Base-by-base conservation (phyloP, 768 basidiomycete genomes). In the Trametopsis cervina region DNA sequence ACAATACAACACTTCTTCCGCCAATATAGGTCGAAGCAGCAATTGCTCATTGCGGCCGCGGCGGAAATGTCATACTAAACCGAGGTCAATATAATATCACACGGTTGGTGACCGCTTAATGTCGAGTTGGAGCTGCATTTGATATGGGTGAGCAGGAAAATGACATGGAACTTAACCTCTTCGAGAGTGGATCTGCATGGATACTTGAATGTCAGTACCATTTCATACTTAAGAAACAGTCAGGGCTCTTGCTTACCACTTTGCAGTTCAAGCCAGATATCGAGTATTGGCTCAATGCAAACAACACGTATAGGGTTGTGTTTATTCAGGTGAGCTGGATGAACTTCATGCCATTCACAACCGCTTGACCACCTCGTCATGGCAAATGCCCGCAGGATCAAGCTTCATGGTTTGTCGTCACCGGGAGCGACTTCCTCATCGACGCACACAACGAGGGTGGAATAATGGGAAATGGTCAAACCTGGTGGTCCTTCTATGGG, bases 391-490 rank as follows among this genome's bases (percentile, higher is more conserved):
- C 18, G 2, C n/a, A 80, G 76, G 72, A 64, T 53, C 80, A 81
- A 66, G 76, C 79, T 1, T 81, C 80, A 4, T 81, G 78, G 77
- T 81, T 81, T 54, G 74, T 81, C 42, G 65, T 81, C 27, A 77
- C 77, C 3, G 79, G 78, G 2, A 63, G 63, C 24, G 69, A 80
- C 63, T 81, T 81, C 49, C 65, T 64, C 13, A 69, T 81, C 51
- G 74, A 80, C 57, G 80, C 72, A 2, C 75, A 80, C 57, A 69
- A 70, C 54, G 67, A 65, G 1, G 79, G 79, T 22, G 78, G 78
- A 2, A 76, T 82, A 43, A 66, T 75, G 57, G 80, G 80, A 17
- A 78, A 81, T 54, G 79, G 79, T 27, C 79, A 78, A 74, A 61
- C 70, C 4, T 80, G 78, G 78, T 80, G 78, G 77, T 63, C 74